phyloP scores from a whole-genome alignment of 306 rosid species.

The Acacia acuminata region DNA sequence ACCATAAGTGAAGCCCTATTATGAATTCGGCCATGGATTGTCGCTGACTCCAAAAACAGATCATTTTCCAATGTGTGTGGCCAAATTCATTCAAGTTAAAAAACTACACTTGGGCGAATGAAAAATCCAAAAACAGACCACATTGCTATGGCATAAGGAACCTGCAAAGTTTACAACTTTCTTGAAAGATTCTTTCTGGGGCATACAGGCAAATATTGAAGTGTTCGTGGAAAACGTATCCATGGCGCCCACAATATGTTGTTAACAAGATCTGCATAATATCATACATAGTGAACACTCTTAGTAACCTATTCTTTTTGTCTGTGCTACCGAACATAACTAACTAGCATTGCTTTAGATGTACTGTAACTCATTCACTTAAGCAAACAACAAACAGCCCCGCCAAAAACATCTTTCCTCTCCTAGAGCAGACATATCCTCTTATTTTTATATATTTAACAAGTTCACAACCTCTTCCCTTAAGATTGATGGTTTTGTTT shows the following conservation, averaged over 20 bases:
- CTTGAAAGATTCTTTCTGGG: constrained; percentile 12
- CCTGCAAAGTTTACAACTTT: constrained; percentile 46
- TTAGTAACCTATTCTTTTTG: constrained; percentile 8
- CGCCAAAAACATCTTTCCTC: constrained; percentile 67
- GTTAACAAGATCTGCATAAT: constrained; percentile 58
- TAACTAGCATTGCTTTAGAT: background rate
- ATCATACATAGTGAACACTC: constrained; percentile 17
- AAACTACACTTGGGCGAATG: constrained; percentile 64
- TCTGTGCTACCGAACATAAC: background rate
- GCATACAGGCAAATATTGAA: background rate
- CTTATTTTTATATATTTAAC: too few species aligned
- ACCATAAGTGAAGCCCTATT: too few species aligned
- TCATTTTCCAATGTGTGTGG: too few species aligned
- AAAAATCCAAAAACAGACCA: constrained; percentile 36
- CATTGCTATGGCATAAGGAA: constrained; percentile 71
- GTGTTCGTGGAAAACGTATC: constrained; percentile 50
- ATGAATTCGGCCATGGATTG: too few species aligned
- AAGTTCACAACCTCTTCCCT: too few species aligned
- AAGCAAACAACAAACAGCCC: constrained; percentile 63
- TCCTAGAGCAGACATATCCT: constrained; percentile 40
- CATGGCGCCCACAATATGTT: constrained; percentile 77
- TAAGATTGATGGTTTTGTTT: too few species aligned
- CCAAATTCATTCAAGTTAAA: background rate
- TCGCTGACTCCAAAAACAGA: too few species aligned
- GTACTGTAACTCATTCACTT: constrained; percentile 40